Evolutionary conservation across 345 rosid genomes (phyloP).

Genomic region (Barbarea vulgaris): DNA sequence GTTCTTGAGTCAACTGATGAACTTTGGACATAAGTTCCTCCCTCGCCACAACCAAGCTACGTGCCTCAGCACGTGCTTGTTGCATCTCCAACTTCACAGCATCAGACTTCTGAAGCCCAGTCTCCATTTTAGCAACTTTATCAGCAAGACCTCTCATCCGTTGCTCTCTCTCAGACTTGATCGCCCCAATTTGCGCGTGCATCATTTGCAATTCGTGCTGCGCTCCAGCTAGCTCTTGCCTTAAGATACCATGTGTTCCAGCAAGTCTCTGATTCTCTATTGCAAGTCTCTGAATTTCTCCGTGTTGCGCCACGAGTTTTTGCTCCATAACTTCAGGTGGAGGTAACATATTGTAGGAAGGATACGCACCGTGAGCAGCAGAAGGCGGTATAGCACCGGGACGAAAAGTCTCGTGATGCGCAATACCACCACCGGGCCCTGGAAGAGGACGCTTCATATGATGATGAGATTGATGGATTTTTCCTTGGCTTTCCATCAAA

Average conservation of each 20-base stretch:
- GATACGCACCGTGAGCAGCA: slow-evolving; percentile 51
- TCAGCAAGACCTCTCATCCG: slow-evolving; percentile 67
- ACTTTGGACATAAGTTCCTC: slow-evolving; percentile 80
- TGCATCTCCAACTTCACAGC: slow-evolving; percentile 71
- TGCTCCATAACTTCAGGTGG: slow-evolving; percentile 90
- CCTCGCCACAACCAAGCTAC: slow-evolving; percentile 63
- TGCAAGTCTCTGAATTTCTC: slow-evolving; percentile 87
- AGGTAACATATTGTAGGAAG: slow-evolving; percentile 71
- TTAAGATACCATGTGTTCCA: slow-evolving; percentile 68
- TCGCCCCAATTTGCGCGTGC: slow-evolving; percentile 67
- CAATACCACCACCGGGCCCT: slow-evolving; percentile 54
- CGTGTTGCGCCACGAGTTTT: slow-evolving; percentile 77
- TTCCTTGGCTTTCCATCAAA: slow-evolving; percentile 83
- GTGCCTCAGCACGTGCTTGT: slow-evolving; percentile 76
- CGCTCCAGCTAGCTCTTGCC: slow-evolving; percentile 87
- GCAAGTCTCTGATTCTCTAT: slow-evolving; percentile 91
- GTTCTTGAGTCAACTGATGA: slow-evolving; percentile 74
- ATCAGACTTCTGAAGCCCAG: slow-evolving; percentile 71
- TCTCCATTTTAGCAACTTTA: slow-evolving; percentile 75
- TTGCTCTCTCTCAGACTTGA: slow-evolving; percentile 82
- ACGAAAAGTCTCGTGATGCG: slow-evolving; percentile 61
- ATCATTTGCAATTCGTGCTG: slow-evolving; percentile 90
- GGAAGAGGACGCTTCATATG: slow-evolving; percentile 67
- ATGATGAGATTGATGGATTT: slow-evolving; percentile 67
- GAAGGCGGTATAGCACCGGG: slow-evolving; percentile 53